phyloP scores from a whole-genome alignment of 2,329 filamentous ascomycete genomes.

The Ilyonectria destructans region DNA sequence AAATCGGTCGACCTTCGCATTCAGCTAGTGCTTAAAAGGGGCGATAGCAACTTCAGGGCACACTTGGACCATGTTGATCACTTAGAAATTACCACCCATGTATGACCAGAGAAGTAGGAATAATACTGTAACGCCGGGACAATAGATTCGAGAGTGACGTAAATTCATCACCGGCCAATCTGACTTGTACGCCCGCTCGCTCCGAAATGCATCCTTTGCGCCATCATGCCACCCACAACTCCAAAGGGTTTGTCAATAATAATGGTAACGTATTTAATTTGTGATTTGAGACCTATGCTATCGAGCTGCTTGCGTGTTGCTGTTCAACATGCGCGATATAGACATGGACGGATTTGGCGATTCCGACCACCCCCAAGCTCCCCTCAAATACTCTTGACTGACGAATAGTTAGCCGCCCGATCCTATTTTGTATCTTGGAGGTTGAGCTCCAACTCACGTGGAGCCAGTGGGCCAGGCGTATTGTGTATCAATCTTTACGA shows the following conservation, averaged over 20 bases:
- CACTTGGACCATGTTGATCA: not conserved
- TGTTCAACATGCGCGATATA: conserved; percentile 43
- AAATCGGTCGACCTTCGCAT: too few relatives aligned
- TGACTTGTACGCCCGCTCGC: not conserved
- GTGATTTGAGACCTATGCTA: not conserved
- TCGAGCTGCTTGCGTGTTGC: conserved; percentile 33
- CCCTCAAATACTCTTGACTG: conserved; percentile 45
- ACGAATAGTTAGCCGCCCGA: conserved; percentile 4
- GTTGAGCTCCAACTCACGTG: conserved; percentile 39
- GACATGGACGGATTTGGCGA: conserved; percentile 43
- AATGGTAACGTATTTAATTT: not conserved
- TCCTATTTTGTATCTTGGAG: too few relatives aligned
- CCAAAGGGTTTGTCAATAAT: not conserved
- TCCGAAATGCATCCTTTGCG: not conserved
- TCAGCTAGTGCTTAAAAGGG: too few relatives aligned
- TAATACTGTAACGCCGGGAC: not conserved
- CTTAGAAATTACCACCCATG: not conserved
- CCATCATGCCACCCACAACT: not conserved
- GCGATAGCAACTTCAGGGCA: too few relatives aligned
- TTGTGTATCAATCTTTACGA: conserved; percentile 52
- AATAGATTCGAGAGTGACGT: not conserved
- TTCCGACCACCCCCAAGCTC: conserved; percentile 46
- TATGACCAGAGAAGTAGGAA: not conserved
- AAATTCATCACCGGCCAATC: not conserved
- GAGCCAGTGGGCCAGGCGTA: conserved; percentile 51